A percentile compares a stretch with the other conserved stretches of the same genome.
phyloP scores from a whole-genome alignment of 164 flowering plant genomes.

The Litsea cubeba region DNA sequence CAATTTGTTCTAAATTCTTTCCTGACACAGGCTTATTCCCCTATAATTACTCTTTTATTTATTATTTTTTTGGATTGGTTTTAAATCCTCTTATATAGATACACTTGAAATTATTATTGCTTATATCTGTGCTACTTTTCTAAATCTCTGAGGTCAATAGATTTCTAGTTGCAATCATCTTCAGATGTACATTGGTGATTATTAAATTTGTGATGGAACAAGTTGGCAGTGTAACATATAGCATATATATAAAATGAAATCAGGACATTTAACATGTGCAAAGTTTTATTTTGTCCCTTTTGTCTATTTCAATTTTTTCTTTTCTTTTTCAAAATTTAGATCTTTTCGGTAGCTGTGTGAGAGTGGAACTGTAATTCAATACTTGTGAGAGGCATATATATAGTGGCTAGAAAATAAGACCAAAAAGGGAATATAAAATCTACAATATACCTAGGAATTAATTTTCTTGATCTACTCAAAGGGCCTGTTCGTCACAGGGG shows the following conservation, averaged over 20 bases:
- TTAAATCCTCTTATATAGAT: no score
- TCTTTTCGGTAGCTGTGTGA: background rate
- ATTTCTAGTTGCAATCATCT: background rate
- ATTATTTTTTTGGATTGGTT: no score
- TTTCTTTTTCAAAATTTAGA: background rate
- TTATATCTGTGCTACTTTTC: background rate
- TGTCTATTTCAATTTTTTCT: no score
- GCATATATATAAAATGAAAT: no score
- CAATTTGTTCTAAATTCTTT: slow-evolving; percentile 1
- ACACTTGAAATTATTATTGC: no score
- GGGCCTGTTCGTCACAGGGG: background rate
- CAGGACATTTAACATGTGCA: background rate
- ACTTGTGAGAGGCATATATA: background rate
- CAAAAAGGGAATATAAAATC: background rate
- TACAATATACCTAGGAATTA: no score
- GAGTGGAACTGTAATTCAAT: background rate
- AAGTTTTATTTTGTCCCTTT: no score
- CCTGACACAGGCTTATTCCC: background rate
- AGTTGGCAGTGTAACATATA: background rate
- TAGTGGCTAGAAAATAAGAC: background rate
- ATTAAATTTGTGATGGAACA: background rate
- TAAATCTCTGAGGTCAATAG: background rate
- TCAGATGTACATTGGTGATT: background rate
- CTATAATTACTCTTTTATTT: no score
- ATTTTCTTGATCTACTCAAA: background rate